Percentiles rank a stretch among this genome's conserved stretches.
These are phyloP conservation scores for Thinopyrum obtusiflorum DNA, from an alignment of 202 grass and related monocot species.

Conservation along the genomic window DNA sequence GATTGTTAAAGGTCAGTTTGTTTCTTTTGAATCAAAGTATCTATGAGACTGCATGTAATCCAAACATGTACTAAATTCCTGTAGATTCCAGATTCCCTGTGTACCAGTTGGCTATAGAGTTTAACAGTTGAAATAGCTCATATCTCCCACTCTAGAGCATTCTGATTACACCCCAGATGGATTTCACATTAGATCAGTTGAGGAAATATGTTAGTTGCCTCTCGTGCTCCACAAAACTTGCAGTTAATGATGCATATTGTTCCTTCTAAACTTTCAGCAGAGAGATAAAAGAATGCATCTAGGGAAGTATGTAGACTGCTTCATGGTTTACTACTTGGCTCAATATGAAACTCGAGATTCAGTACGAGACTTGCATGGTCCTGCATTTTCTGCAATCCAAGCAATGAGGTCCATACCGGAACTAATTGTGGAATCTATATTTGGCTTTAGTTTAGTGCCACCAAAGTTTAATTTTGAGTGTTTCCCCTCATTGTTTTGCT, in stretches of 20 bases:
- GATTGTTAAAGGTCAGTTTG: not conserved
- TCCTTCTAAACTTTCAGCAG: not conserved
- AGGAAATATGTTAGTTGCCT: not conserved
- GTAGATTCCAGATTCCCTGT: not conserved
- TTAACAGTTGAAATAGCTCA: not conserved
- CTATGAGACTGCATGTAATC: not conserved
- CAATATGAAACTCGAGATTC: not conserved
- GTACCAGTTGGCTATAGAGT: not conserved
- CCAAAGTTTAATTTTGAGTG: not conserved
- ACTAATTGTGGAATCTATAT: not conserved
- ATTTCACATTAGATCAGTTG: not conserved
- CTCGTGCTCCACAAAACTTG: not conserved
- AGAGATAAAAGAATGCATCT: not conserved
- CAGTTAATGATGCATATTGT: not conserved
- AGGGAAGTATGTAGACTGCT: not conserved
- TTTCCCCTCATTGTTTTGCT: not conserved
- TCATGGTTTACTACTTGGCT: not conserved
- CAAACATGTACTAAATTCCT: not conserved
- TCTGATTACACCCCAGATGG: not conserved
- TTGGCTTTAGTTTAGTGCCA: not conserved
- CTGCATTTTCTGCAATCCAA: not conserved
- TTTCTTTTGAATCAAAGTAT: not conserved
- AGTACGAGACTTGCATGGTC: not conserved
- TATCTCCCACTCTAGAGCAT: not conserved
- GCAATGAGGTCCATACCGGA: not conserved